Percentiles rank a stretch among this genome's conserved stretches.
Conservation (phyloP, 768 basidiomycete genomes). For the Termitomyces sp. region DNA sequence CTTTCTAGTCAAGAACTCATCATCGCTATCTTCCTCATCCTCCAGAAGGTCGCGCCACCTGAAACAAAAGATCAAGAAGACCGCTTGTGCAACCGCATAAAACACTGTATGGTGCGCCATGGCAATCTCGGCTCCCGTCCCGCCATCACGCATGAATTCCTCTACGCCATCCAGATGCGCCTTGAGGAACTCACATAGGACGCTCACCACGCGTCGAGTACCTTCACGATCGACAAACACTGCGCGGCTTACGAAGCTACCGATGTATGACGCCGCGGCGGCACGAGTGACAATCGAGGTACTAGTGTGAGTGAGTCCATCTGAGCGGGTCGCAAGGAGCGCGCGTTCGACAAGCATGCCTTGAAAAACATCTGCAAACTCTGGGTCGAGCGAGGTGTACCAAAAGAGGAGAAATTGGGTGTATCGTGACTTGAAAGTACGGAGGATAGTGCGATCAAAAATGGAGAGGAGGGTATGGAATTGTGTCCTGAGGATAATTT, state of each 20-base stretch:
- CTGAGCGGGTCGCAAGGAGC: slow-evolving; percentile 40
- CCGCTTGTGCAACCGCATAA: slow-evolving; percentile 88
- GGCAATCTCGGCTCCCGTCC: slow-evolving; percentile 17
- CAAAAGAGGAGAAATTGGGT: slow-evolving; percentile 97
- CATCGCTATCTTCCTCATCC: slow-evolving; percentile 56
- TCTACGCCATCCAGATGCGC: slow-evolving; percentile 75
- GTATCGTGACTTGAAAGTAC: slow-evolving; percentile 95
- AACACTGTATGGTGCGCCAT: slow-evolving; percentile 66
- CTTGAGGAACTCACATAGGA: slow-evolving; percentile 85
- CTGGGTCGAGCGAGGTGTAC: slow-evolving; percentile 85
- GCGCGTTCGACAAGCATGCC: slow-evolving; percentile 93
- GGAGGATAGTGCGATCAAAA: slow-evolving; percentile 90
- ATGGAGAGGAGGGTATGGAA: slow-evolving; percentile 89
- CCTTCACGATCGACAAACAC: slow-evolving; percentile 76
- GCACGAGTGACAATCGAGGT: slow-evolving; percentile 78
- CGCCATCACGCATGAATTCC: slow-evolving; percentile 38
- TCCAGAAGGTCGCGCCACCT: slow-evolving; percentile 86
- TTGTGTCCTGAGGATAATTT: slow-evolving; percentile 49
- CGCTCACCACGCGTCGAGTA: slow-evolving; percentile 66
- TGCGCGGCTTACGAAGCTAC: slow-evolving; percentile 87
- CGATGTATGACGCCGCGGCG: slow-evolving; percentile 93
- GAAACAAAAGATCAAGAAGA: slow-evolving; percentile 97
- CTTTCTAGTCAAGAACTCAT: slow-evolving; percentile 29
- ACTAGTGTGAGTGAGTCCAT: slow-evolving; percentile 22
- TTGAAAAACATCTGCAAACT: slow-evolving; percentile 90